These are phyloP conservation scores for Escallonia herrerae DNA, from an alignment of 129 eudicot species.

Conservation along the genomic window DNA sequence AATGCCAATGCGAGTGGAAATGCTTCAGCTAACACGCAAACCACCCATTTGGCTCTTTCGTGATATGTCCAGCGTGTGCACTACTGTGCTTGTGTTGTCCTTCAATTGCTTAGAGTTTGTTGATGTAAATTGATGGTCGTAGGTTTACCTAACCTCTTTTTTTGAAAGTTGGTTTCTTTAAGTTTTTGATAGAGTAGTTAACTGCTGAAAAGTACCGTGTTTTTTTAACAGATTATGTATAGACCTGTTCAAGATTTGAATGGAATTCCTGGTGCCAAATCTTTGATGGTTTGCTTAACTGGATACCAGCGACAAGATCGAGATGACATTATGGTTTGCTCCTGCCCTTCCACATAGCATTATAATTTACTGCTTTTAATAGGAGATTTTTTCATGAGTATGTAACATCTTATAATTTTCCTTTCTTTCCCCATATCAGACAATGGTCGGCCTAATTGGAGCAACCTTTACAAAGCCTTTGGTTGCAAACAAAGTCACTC, in stretches of 20 bases:
- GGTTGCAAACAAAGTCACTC: constrained; percentile 78
- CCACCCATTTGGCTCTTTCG: too few species aligned
- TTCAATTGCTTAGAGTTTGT: too few species aligned
- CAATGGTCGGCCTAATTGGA: constrained; percentile 84
- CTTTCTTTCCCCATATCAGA: constrained; percentile 29
- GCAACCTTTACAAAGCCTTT: constrained; percentile 81
- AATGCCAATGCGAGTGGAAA: too few species aligned
- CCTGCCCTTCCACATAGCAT: background rate
- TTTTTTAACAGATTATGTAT: constrained; percentile 51
- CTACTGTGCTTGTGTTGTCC: too few species aligned
- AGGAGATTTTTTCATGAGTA: background rate
- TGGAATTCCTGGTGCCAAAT: constrained; percentile 83
- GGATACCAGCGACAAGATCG: constrained; percentile 82
- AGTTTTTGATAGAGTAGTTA: too few species aligned
- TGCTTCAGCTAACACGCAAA: too few species aligned
- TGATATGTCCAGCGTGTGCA: too few species aligned
- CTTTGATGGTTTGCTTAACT: constrained; percentile 68
- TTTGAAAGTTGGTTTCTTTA: too few species aligned
- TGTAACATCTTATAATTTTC: constrained; percentile 9
- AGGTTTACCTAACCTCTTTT: too few species aligned
- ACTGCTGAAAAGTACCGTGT: background rate
- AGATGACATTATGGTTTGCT: constrained; percentile 81
- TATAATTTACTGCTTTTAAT: background rate
- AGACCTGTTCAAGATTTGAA: constrained; percentile 56
- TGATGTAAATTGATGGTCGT: too few species aligned